Base-by-base conservation (phyloP, 345 rosid genomes). In the Gossypium herbaceum region DNA sequence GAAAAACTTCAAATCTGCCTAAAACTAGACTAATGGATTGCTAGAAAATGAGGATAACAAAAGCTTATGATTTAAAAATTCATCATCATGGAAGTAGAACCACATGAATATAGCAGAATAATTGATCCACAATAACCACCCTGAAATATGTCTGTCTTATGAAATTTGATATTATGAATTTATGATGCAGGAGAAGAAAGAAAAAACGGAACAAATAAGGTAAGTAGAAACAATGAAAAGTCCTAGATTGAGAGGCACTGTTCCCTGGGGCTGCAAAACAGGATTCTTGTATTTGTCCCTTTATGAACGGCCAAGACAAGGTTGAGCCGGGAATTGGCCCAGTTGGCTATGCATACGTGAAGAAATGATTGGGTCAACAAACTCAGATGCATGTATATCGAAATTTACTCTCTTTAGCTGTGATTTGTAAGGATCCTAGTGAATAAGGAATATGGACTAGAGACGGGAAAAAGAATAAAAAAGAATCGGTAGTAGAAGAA, bases 121-220 rank as follows among this genome's bases (percentile, higher is more conserved):
- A 69, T 25, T 69, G 44, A 69, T 24, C 59, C 59, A 39, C 15
- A 50, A 12, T 24, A 24, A 4, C 41, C 7, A 4, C 41, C 6
- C 41, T 34, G 27, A 71, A 68, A 69, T 17, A 59, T 34, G 41
- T 6, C 8, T 16, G n/a, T 34, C 22, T 11, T 7, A 8, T 16
- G 47, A 39, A 44, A 44, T 45, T 19, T 12, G 55, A 16, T 22
- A 45, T 13, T 67, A 67, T n/a, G 25, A 64, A 64, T 39, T 41
- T 41, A n/a, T 47, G 71, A 67, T 67, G 71, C n/a, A 67, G 55
- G 71, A 67, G 48, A 67, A 55, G 39, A 20, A 44, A 45, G 34
- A 20, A 12, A 66, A 41, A 43, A 45, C 20, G 45, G 41, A 47
- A 13, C 56, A 22, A 17, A 63, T 20, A 63, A 39, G 25, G 50